Conservation (phyloP, 2,329 filamentous ascomycete genomes). For the Cladosporium sp. region DNA sequence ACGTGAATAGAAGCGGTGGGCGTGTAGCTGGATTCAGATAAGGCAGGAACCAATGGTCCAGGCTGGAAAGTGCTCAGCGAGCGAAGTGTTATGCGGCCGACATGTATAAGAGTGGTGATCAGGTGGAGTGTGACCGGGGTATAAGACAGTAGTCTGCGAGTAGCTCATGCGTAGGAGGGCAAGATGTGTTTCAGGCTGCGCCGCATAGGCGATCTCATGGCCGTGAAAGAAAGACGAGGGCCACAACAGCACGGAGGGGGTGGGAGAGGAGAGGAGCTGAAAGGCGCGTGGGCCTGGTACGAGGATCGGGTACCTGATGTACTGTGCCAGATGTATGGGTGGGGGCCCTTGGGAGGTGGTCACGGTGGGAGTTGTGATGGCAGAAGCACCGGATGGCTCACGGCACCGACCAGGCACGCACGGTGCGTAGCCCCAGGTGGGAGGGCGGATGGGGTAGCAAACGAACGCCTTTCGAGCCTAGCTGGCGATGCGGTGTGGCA, state of each 20-base stretch:
- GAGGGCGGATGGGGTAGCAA: slow-evolving; percentile 14
- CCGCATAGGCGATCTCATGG: slow-evolving; percentile 16
- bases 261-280: slow-evolving; percentile 8
- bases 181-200: slow-evolving; percentile 16
- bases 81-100: slow-evolving; percentile 18
- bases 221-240: slow-evolving; percentile 8
- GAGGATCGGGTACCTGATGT: slow-evolving; percentile 17
- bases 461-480: slow-evolving; percentile 16
- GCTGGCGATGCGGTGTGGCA: slow-evolving; percentile 16
- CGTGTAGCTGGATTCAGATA: slow-evolving; percentile 2
- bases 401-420: slow-evolving; percentile 14
- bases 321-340: slow-evolving; percentile 15
- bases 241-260: slow-evolving; percentile 6
- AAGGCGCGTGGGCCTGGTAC: slow-evolving; percentile 6
- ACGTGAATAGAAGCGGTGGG: slow-evolving; percentile 4
- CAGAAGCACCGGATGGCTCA: not conserved
- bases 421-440: slow-evolving; percentile 14
- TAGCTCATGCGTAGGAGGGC: slow-evolving; percentile 17
- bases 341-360: not conserved
- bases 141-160: slow-evolving; percentile 3
- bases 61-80: slow-evolving; percentile 7
- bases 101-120: slow-evolving; percentile 20
- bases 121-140: slow-evolving; percentile 10
- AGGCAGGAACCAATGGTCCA: slow-evolving; percentile 15
- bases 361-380: slow-evolving; percentile 8